Percentiles rank a stretch among this genome's conserved stretches.
Conservation (phyloP, 148 eudicot genomes). For the Diospyros lotus region DNA sequence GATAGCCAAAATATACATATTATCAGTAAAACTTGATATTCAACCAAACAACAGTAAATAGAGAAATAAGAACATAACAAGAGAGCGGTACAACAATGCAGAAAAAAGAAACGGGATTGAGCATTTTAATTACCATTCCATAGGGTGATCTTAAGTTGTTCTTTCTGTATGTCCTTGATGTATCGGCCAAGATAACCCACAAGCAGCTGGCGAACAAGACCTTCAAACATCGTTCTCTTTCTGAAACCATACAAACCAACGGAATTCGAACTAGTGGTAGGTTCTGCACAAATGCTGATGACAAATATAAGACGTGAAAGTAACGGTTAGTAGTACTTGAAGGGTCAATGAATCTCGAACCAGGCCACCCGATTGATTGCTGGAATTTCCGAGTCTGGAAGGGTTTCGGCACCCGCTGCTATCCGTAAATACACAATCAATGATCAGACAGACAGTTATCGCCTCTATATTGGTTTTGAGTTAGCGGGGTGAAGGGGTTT, state of each 20-base stretch:
- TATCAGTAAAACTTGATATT: neutral
- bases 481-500: no score
- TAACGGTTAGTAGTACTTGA: no score
- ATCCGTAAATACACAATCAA: no score
- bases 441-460: no score
- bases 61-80: neutral
- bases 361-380: no score
- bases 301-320: no score
- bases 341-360: no score
- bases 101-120: neutral
- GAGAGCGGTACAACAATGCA: neutral
- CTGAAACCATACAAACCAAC: neutral
- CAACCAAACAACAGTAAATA: neutral
- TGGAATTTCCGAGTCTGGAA: no score
- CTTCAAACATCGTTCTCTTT: constrained; percentile 67
- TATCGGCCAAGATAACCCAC: constrained; percentile 81
- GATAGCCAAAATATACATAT: neutral
- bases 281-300: no score
- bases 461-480: no score
- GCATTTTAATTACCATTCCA: constrained; percentile 55
- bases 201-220: constrained; percentile 70
- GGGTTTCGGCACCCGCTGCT: no score
- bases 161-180: constrained; percentile 82
- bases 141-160: constrained; percentile 86
- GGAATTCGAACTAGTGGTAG: no score